Percentiles rank a stretch among this genome's conserved stretches.
phyloP scores from a whole-genome alignment of 257 asterid species.

The Plantago major region DNA sequence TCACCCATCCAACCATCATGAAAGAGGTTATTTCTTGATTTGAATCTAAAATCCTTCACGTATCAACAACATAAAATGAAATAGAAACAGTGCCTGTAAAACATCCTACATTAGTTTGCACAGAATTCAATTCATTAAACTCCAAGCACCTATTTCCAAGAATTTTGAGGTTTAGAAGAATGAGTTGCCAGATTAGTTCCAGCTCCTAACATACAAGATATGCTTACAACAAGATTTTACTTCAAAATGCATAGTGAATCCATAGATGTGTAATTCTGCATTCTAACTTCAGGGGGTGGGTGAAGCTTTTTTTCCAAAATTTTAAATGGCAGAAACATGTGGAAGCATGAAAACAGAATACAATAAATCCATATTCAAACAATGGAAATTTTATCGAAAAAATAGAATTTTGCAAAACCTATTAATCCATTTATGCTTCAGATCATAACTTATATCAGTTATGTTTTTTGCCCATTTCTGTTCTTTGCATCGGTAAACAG shows the following conservation, averaged over 20 bases:
- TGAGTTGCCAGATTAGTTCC: constrained; percentile 1
- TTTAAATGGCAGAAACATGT: not conserved
- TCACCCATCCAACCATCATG: too few relatives aligned
- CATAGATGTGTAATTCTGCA: not conserved
- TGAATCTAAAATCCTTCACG: not conserved
- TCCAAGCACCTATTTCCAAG: constrained; percentile 15
- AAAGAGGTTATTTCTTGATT: not conserved
- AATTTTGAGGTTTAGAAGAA: constrained; percentile 6
- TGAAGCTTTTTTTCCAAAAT: not conserved
- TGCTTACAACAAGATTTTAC: not conserved
- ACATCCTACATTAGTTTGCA: constrained; percentile 9
- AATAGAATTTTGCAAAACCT: constrained; percentile 12
- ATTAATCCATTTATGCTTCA: not conserved
- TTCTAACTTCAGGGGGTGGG: not conserved
- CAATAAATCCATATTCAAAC: constrained; percentile 7
- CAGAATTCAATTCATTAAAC: not conserved
- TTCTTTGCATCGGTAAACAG: not conserved
- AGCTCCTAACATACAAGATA: constrained; percentile 4
- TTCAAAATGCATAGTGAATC: constrained; percentile 4
- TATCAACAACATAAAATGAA: not conserved
- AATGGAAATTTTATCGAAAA: not conserved
- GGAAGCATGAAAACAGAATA: not conserved
- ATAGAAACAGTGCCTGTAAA: not conserved
- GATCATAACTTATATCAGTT: constrained; percentile 6
- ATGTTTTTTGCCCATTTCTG: not conserved